These are phyloP conservation scores for Suillus subaureus DNA, from an alignment of 768 basidiomycete genomes.

Conservation along the genomic window DNA sequence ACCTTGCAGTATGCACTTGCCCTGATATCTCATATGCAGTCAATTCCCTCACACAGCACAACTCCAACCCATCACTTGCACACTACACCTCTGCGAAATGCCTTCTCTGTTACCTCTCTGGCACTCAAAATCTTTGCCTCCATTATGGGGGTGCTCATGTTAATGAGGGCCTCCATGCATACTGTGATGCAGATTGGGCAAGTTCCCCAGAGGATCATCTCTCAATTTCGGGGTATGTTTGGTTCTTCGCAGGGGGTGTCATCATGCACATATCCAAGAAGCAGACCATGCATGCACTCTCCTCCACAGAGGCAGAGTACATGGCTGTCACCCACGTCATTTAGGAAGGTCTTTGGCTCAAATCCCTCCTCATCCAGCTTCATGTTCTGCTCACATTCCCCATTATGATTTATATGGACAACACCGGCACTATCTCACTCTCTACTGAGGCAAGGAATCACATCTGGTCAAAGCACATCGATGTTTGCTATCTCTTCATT, in stretches of 20 bases:
- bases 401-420: not conserved
- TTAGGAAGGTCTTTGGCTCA: conserved; percentile 1
- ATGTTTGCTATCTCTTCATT: not conserved
- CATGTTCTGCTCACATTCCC: not conserved
- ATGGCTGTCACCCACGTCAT: conserved; percentile 13
- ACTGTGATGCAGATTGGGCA: not conserved
- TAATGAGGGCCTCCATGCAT: not conserved
- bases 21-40: not conserved
- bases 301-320: conserved; percentile 31
- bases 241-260: not conserved
- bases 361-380: not conserved
- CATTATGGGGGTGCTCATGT: not conserved
- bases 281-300: conserved; percentile 21
- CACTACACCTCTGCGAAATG: too few relatives aligned
- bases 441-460: too few relatives aligned
- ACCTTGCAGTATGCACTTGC: not conserved
- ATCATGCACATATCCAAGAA: not conserved
- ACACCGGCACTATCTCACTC: too few relatives aligned
- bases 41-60: not conserved
- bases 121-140: not conserved
- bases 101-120: not conserved
- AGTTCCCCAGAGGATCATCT: not conserved
- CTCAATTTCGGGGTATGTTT: not conserved
- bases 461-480: not conserved
- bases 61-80: not conserved